Evolutionary conservation across 1,284 basidiomycete species (phyloP), one percentile per base, ranked within the genome.

Genomic region (Wallemia mellicola): DNA sequence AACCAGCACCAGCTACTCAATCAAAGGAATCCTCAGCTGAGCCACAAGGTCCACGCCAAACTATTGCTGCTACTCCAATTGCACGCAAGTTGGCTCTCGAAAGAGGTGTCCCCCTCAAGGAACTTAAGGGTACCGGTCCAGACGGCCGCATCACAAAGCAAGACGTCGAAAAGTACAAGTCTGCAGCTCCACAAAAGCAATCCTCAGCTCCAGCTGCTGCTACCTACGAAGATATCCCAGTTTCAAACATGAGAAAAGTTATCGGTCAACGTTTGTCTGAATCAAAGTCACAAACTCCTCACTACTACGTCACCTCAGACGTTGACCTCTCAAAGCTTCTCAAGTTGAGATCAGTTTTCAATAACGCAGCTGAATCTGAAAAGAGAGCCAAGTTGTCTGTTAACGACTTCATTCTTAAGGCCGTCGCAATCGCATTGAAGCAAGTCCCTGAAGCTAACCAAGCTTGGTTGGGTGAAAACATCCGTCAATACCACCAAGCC

Each of bases 371-470:
- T 54, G 88, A 89, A 68, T 82, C 83, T 72, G 82, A 85, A 69
- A 75, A 77, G 62, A 73, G 74, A 68, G 79, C 80, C 59, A 99
- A 98, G 76, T 78, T 99, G 62, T 91, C 86, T 64, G 87, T 99
- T 61, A 95, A 96, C 70, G 94, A 99, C 74, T 99, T 99, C 69
- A 80, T 99, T 67, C 80, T 96, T 70, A 99, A 99, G 75, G 94
- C 88, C 3, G 80, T 84, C 55, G 80, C 83, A 9, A 82, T 88
- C 64, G 92, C 94, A 2, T 77, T 96, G 60, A 76, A 78, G 60
- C 91, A 98, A 68, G 92, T 98, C 28, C 94, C 94, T 60, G 94
- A 98, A 71, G 91, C 83, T 64, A 98, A 98, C 76, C 87, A 89
- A 60, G 87, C 89, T 22, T 98, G 92, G 92, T 73, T 95, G 65